A percentile compares a stretch with the other conserved stretches of the same genome.
phyloP scores from a whole-genome alignment of 2,329 filamentous ascomycete genomes.

The Rhynchosporium agropyri region DNA sequence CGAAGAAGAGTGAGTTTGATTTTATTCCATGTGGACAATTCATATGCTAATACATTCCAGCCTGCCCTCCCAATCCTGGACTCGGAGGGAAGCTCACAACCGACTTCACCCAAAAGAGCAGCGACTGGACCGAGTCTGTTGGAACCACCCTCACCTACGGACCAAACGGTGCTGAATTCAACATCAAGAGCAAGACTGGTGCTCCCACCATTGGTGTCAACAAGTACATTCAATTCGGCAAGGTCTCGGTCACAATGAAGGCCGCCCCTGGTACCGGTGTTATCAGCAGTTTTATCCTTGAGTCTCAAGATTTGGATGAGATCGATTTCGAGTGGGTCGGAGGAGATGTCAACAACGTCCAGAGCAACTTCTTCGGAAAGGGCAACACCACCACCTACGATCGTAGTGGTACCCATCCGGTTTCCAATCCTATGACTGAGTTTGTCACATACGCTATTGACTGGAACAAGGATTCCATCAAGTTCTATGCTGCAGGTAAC shows the following conservation, averaged over 20 bases:
- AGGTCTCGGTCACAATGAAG: conserved; percentile 50
- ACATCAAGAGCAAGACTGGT: conserved; percentile 50
- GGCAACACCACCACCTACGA: conserved; percentile 56
- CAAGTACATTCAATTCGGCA: conserved; percentile 58
- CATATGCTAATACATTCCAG: conserved; percentile 33
- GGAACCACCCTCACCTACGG: conserved; percentile 47
- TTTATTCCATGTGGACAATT: background rate
- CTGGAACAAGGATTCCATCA: conserved; percentile 62
- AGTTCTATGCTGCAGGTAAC: conserved; percentile 60
- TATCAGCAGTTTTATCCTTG: conserved; percentile 52
- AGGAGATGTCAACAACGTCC: conserved; percentile 41
- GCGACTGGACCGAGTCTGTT: conserved; percentile 58
- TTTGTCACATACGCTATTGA: conserved; percentile 69
- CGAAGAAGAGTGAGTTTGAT: conserved; percentile 43
- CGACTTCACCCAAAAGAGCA: conserved; percentile 48
- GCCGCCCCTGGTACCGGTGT: conserved; percentile 53
- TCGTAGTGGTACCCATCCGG: conserved; percentile 46
- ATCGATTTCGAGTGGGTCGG: conserved; percentile 53
- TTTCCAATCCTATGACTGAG: conserved; percentile 42
- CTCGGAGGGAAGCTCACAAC: conserved; percentile 46
- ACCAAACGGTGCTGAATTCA: conserved; percentile 52
- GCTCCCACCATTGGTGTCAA: conserved; percentile 50
- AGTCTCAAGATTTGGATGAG: conserved; percentile 56
- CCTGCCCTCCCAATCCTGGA: conserved; percentile 49
- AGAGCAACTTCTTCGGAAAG: conserved; percentile 59